These are phyloP conservation scores for Selenicereus undatus DNA, from an alignment of 148 eudicot species.

Conservation along the genomic window DNA sequence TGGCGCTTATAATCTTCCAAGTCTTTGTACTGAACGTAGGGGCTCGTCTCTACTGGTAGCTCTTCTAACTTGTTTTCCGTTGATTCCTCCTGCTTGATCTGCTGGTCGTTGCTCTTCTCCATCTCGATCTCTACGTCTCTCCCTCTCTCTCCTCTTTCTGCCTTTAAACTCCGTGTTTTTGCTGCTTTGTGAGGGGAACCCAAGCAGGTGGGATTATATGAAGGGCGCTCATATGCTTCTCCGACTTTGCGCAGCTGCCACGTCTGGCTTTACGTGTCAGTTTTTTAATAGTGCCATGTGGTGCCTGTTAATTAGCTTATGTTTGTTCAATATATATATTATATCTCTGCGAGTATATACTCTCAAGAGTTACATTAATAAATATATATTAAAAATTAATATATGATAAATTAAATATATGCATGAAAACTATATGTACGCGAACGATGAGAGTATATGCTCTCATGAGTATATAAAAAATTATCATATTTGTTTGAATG, in stretches of 20 bases:
- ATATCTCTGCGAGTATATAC: too few relatives aligned
- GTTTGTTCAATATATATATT: too few relatives aligned
- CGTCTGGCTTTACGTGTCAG: constrained; percentile 21
- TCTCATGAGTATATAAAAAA: too few relatives aligned
- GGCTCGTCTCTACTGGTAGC: constrained; percentile 66
- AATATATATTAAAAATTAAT: too few relatives aligned
- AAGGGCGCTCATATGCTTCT: background rate
- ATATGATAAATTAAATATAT: too few relatives aligned
- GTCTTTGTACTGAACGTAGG: constrained; percentile 73
- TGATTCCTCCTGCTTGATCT: constrained; percentile 16
- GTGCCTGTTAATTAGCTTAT: too few relatives aligned
- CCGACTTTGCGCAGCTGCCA: constrained; percentile 15
- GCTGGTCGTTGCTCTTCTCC: constrained; percentile 16
- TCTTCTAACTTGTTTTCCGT: constrained; percentile 37
- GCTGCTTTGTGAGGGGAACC: too few relatives aligned
- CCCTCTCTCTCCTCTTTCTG: background rate
- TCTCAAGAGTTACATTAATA: too few relatives aligned
- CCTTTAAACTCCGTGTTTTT: background rate
- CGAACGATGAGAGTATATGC: too few relatives aligned
- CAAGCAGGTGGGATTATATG: background rate
- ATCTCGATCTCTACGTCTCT: constrained; percentile 19
- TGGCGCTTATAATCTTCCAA: constrained; percentile 84
- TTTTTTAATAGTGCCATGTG: background rate
- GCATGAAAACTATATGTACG: too few relatives aligned
- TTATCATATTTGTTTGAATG: too few relatives aligned